Percentiles rank a stretch among this genome's conserved stretches.
These are phyloP conservation scores for Podaxis rugospora DNA, from an alignment of 768 basidiomycete genomes.

Conservation along the genomic window DNA sequence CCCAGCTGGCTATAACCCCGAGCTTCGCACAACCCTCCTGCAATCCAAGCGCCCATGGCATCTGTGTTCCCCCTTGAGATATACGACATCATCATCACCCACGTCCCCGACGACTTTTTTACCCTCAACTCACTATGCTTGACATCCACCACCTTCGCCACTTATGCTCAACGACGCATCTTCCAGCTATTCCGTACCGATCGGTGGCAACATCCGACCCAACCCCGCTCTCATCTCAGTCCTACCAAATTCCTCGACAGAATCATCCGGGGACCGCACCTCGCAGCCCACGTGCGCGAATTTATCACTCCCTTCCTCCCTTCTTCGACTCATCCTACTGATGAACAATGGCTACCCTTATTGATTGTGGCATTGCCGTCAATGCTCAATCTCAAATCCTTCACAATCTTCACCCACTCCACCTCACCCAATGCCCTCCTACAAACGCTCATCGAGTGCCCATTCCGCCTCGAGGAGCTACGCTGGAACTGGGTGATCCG, in stretches of 20 bases:
- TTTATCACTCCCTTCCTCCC: background rate
- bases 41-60: background rate
- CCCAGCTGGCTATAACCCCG: no score
- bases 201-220: background rate
- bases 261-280: background rate
- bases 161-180: background rate
- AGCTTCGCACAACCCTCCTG: no score
- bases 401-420: background rate
- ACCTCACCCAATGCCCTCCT: background rate
- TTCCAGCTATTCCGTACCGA: background rate
- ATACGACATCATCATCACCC: slow-evolving; percentile 2
- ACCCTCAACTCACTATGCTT: background rate
- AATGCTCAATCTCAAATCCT: slow-evolving; percentile 5
- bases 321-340: background rate
- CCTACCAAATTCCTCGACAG: background rate
- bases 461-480: background rate
- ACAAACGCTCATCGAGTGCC: background rate
- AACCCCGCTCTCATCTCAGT: background rate
- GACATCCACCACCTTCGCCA: background rate
- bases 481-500: background rate
- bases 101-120: background rate
- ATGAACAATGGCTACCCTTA: background rate
- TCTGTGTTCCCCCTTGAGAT: background rate
- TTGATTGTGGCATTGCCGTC: background rate
- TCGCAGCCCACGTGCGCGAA: background rate